Evolutionary conservation across 306 rosid species (phyloP).

Genomic region (Senna siamea): DNA sequence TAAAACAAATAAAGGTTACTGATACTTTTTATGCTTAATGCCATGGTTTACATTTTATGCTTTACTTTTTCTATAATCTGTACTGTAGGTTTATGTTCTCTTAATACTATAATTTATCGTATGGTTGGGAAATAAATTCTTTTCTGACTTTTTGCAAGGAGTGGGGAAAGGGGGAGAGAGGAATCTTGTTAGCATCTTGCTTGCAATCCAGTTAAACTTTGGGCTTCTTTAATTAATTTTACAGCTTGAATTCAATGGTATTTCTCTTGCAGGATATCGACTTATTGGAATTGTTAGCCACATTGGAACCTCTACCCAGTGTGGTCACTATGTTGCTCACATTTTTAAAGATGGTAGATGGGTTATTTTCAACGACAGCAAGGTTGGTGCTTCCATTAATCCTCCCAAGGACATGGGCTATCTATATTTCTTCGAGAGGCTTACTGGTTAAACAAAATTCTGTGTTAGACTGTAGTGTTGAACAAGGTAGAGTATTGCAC

Average conservation of each 20-base stretch:
- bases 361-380: constrained; percentile 86
- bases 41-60: background rate
- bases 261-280: constrained; percentile 64
- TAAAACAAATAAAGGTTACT: background rate
- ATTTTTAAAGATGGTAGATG: constrained; percentile 89
- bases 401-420: constrained; percentile 99
- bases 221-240: background rate
- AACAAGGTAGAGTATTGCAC: constrained; percentile 10
- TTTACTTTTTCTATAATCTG: too few relatives aligned
- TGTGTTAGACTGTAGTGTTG: background rate
- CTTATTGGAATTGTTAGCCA: constrained; percentile 91
- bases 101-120: too few relatives aligned
- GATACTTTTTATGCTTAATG: background rate
- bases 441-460: constrained; percentile 35
- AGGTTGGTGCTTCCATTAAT: constrained; percentile 88
- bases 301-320: constrained; percentile 89
- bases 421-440: constrained; percentile 84
- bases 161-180: too few relatives aligned
- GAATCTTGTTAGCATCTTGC: too few relatives aligned
- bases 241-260: background rate
- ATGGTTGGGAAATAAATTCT: too few relatives aligned
- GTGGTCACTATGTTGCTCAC: constrained; percentile 98
- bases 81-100: too few relatives aligned
- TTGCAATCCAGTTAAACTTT: too few relatives aligned
- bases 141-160: too few relatives aligned